Evolutionary conservation across 2,329 filamentous ascomycete genomes (phyloP).

Genomic region (Stachybotrys chlorohalonatus): DNA sequence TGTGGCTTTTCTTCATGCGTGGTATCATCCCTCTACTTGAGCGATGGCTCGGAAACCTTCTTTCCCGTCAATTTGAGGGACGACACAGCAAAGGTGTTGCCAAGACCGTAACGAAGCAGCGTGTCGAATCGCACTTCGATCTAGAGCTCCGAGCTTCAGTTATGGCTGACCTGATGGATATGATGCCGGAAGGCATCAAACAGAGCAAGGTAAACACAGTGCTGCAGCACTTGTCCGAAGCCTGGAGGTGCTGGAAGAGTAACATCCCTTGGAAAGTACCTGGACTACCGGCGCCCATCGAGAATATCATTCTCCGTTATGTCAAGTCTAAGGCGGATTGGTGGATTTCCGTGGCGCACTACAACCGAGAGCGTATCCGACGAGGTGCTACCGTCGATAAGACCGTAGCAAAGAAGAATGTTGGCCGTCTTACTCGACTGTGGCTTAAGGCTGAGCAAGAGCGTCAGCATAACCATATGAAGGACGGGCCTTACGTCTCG

Average conservation of each 20-base stretch:
- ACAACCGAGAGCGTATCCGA: constrained; percentile 95
- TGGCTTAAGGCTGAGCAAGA: constrained; percentile 99
- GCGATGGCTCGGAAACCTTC: constrained; percentile 91
- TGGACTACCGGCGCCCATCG: constrained; percentile 88
- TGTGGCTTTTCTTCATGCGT: constrained; percentile 99
- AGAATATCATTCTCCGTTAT: constrained; percentile 97
- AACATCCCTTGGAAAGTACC: constrained; percentile 99
- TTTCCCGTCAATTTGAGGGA: constrained; percentile 96
- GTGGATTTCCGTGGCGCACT: constrained; percentile 99
- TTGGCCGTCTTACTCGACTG: constrained; percentile 84
- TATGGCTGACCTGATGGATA: constrained; percentile 98
- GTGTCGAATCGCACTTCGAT: constrained; percentile 97
- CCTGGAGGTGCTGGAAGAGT: constrained; percentile 99
- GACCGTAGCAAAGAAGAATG: constrained; percentile 98
- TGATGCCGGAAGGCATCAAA: constrained; percentile 99
- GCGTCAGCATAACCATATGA: constrained; percentile 98
- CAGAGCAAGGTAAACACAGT: constrained; percentile 99
- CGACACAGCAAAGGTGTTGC: constrained; percentile 98
- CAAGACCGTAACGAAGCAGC: constrained; percentile 98
- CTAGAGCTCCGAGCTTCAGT: constrained; percentile 94
- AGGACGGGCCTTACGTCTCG: constrained; percentile 96
- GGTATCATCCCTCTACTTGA: constrained; percentile 95
- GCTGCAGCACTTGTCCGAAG: constrained; percentile 91
- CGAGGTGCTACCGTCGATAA: constrained; percentile 97
- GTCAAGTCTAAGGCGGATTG: constrained; percentile 99